These are phyloP conservation scores for Mallotus nudiflorus DNA, from an alignment of 345 rosid species.

Conservation along the genomic window DNA sequence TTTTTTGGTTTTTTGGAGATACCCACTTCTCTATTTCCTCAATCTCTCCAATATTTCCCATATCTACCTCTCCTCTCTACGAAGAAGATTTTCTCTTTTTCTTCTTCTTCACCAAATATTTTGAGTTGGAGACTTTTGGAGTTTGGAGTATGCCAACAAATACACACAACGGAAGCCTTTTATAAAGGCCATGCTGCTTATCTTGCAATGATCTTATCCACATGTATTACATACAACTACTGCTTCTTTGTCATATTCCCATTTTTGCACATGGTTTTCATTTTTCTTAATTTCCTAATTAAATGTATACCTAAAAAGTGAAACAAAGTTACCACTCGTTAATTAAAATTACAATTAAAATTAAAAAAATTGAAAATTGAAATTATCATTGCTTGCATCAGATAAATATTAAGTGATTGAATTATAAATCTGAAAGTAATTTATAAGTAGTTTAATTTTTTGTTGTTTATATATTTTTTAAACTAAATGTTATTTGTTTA, in stretches of 20 bases:
- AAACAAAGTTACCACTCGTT: no score
- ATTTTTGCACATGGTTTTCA: not conserved
- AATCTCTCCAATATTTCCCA: slow-evolving; percentile 34
- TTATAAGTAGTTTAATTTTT: no score
- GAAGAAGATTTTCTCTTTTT: not conserved
- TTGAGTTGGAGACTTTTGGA: not conserved
- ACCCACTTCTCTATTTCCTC: slow-evolving; percentile 28
- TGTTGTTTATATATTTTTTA: no score
- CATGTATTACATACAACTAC: not conserved
- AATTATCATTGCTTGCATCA: no score
- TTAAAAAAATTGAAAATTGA: no score
- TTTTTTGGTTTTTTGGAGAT: not conserved
- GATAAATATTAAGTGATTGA: no score
- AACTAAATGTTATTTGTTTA: no score
- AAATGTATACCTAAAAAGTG: no score
- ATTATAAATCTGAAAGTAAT: no score
- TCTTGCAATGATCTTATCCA: not conserved
- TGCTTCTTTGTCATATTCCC: not conserved
- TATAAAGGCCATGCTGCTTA: not conserved
- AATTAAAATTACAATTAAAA: no score
- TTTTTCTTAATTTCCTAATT: no score
- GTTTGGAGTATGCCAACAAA: not conserved
- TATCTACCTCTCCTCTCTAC: slow-evolving; percentile 21
- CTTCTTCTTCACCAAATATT: not conserved
- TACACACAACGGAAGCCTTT: not conserved